Evolutionary conservation across 257 asterid genomes (phyloP).

Genomic region (Rehmannia glutinosa): DNA sequence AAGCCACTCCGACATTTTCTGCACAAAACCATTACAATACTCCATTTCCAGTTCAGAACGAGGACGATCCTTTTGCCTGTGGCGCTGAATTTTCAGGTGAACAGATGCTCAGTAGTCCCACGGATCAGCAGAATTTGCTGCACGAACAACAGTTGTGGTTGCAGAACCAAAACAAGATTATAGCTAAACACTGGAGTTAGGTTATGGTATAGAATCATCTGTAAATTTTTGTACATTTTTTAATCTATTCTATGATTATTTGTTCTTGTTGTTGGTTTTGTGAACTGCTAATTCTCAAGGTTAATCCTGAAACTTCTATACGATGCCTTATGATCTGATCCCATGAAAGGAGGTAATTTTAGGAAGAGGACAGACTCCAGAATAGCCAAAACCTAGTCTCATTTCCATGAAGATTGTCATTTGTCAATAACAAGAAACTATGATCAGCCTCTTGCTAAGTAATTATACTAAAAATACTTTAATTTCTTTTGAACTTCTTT

Average conservation of each 20-base stretch:
- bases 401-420: no score
- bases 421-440: no score
- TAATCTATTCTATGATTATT: background rate
- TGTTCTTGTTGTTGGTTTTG: background rate
- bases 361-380: no score
- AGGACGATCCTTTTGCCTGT: conserved; percentile 51
- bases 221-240: background rate
- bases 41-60: conserved; percentile 1
- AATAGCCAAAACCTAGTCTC: no score
- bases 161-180: conserved; percentile 70
- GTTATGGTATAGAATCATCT: background rate
- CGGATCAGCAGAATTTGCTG: conserved; percentile 37
- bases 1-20: conserved; percentile 49
- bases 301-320: no score
- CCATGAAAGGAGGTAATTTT: no score
- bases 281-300: background rate
- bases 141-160: conserved; percentile 65
- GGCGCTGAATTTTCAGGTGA: conserved; percentile 23
- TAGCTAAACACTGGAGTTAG: conserved; percentile 42
- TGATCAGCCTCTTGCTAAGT: no score
- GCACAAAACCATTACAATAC: conserved; percentile 24
- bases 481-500: no score
- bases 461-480: no score
- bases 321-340: no score
- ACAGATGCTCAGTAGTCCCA: conserved; percentile 17